Evolutionary conservation across 2,329 filamentous ascomycete genomes (phyloP).

Genomic region (Cucurbitaria berberidis): DNA sequence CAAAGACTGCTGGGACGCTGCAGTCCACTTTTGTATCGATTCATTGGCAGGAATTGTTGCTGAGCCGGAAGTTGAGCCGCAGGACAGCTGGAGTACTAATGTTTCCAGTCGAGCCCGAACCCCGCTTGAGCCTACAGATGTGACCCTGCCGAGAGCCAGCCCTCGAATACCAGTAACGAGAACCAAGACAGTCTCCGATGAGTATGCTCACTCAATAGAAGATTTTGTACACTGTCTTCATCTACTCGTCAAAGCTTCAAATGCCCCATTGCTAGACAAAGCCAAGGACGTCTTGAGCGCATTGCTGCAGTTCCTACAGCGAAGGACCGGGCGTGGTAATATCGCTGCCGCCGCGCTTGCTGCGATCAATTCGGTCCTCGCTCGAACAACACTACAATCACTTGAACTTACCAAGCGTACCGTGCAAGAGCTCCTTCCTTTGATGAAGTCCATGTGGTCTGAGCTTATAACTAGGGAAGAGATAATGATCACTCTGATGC

Average conservation of each 20-base stretch:
- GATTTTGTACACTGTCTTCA: conserved; percentile 67
- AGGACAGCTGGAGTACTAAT: conserved; percentile 38
- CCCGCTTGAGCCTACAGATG: conserved; percentile 37
- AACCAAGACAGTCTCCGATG: conserved; percentile 27
- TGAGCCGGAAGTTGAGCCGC: conserved; percentile 30
- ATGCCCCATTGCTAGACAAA: conserved; percentile 68
- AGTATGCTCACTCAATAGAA: conserved; percentile 35
- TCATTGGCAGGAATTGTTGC: conserved; percentile 55
- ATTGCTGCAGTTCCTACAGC: conserved; percentile 66
- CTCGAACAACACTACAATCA: conserved; percentile 71
- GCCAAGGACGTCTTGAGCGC: conserved; percentile 63
- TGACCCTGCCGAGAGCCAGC: conserved; percentile 29
- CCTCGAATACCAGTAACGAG: conserved; percentile 28
- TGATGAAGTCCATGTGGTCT: conserved; percentile 79
- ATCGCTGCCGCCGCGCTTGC: conserved; percentile 76
- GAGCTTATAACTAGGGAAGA: conserved; percentile 68
- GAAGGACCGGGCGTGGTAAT: conserved; percentile 68
- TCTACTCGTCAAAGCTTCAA: conserved; percentile 67
- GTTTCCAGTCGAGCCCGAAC: conserved; percentile 40
- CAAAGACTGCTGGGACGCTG: conserved; percentile 69
- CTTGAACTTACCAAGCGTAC: conserved; percentile 66
- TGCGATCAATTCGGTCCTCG: conserved; percentile 74
- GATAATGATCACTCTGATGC: conserved; percentile 74
- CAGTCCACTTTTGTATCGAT: conserved; percentile 73
- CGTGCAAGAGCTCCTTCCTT: conserved; percentile 68